Percentiles rank a stretch among this genome's conserved stretches.
Evolutionary conservation across 2,329 filamentous ascomycete genomes (phyloP).

Genomic region (Xylaria sp.): DNA sequence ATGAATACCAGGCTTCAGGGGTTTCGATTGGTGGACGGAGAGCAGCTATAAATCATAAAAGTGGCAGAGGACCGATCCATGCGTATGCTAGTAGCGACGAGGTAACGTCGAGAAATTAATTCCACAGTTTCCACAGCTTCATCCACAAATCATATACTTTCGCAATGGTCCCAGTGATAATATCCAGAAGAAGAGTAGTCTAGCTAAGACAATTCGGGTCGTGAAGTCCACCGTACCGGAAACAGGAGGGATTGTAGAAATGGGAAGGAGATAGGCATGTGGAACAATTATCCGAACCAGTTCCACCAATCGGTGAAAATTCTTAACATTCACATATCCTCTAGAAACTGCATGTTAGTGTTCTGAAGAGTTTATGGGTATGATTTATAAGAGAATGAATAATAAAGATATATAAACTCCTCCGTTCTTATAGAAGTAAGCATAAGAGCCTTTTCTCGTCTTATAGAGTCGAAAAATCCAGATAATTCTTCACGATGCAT

Average conservation of each 20-base stretch:
- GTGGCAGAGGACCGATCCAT: neutral
- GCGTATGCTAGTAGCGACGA: neutral
- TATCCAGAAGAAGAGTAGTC: neutral
- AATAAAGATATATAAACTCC: neutral
- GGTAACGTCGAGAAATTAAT: neutral
- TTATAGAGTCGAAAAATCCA: neutral
- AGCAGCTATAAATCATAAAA: neutral
- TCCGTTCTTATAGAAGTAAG: neutral
- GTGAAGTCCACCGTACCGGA: neutral
- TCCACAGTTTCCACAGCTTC: neutral
- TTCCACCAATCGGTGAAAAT: slow-evolving; percentile 31
- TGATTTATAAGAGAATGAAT: neutral
- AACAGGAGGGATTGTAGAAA: neutral
- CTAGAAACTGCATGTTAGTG: neutral
- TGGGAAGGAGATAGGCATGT: neutral
- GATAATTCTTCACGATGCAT: slow-evolving; percentile 20
- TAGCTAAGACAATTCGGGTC: neutral
- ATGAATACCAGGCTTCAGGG: neutral
- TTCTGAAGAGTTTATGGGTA: neutral
- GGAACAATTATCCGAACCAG: neutral
- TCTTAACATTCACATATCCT: neutral
- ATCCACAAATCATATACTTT: neutral
- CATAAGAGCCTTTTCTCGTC: neutral
- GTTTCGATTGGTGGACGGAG: neutral
- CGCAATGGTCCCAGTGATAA: neutral